Evolutionary conservation across 2,329 filamentous ascomycete genomes (phyloP), one percentile per base, ranked within the genome.

Genomic region (Aureobasidium sp.): DNA sequence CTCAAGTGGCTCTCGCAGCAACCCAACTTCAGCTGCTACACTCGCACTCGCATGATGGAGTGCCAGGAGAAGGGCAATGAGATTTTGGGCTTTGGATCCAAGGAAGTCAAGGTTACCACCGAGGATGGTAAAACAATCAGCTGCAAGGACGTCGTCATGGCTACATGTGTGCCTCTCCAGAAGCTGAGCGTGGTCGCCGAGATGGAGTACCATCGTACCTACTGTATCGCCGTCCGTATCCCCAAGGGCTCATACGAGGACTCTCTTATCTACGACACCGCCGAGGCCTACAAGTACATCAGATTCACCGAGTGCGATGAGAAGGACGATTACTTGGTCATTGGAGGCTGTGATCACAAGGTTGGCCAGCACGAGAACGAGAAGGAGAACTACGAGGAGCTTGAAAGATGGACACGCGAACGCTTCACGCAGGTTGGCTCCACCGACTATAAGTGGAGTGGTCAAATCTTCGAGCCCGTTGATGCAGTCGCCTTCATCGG

Each of bases 341-440:
- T 84, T 6, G 82, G 82, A 7, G 82, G 82, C 1, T 79, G 79
- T 56, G 82, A 84, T 66, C 82, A 85, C 73, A 82, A 82, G 68
- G 81, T 84, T n/a, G 82, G 82, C 0, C 81, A 84, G 65, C 77
- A 79, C 47, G 71, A 76, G 2, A 73, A 78, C 1, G 68, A 72
- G 0, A 76, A 75, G 0, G 61, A 53, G 12, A 77, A 79, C 7
- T 83, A 81, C 63, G 70, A 73, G 1, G 79, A 83, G 66, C 76
- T 85, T 4, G 81, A 83, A 68, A 67, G 68, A 0, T 85, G 82
- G 83, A 76, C 76, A 0, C 76, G 81, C 7, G 76, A 79, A 53
- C 78, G 82, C 31, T 84, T 84, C 68, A 75, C 81, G 0, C 73
- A 79, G 52, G 78, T 78, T 1, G 76, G 76, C 0, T 68, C 72